These are phyloP conservation scores for Monosporascus sp. DNA, from an alignment of 2,329 filamentous ascomycete genomes.

Conservation along the genomic window DNA sequence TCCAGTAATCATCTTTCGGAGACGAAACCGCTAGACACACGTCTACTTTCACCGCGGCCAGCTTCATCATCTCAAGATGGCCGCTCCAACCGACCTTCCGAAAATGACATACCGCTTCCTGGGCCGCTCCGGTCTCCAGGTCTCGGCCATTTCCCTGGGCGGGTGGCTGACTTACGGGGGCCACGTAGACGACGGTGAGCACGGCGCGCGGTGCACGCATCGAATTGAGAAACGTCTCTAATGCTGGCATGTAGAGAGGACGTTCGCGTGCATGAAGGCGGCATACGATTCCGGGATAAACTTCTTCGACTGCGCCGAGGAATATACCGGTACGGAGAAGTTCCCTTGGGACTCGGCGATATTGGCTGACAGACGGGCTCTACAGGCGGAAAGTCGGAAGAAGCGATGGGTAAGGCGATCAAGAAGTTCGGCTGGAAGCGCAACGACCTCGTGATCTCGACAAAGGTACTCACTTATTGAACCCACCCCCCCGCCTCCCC, in stretches of 20 bases:
- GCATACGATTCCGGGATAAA: slow-evolving; percentile 57
- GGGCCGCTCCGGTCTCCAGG: slow-evolving; percentile 66
- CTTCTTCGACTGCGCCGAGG: slow-evolving; percentile 58
- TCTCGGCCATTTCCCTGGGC: slow-evolving; percentile 67
- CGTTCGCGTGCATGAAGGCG: slow-evolving; percentile 56
- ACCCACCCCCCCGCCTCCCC: neutral
- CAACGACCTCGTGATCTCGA: slow-evolving; percentile 56
- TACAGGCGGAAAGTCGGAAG: slow-evolving; percentile 55
- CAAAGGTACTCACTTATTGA: slow-evolving; percentile 38
- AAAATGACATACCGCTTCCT: slow-evolving; percentile 68
- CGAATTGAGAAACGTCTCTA: neutral
- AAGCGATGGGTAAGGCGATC: slow-evolving; percentile 57
- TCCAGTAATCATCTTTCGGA: no score
- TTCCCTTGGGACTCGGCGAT: neutral
- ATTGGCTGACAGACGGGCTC: slow-evolving; percentile 28
- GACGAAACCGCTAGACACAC: no score
- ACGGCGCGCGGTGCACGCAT: neutral
- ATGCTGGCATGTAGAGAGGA: slow-evolving; percentile 40
- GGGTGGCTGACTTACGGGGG: slow-evolving; percentile 73
- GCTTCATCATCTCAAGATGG: slow-evolving; percentile 3
- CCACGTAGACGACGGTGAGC: slow-evolving; percentile 60
- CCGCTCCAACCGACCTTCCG: slow-evolving; percentile 22
- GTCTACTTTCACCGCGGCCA: no score
- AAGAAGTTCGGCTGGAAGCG: slow-evolving; percentile 56
- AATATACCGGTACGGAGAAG: slow-evolving; percentile 15